Evolutionary conservation across 352 stramenopile genomes (phyloP).

Genomic region (Hyphochytrium catenoides): DNA sequence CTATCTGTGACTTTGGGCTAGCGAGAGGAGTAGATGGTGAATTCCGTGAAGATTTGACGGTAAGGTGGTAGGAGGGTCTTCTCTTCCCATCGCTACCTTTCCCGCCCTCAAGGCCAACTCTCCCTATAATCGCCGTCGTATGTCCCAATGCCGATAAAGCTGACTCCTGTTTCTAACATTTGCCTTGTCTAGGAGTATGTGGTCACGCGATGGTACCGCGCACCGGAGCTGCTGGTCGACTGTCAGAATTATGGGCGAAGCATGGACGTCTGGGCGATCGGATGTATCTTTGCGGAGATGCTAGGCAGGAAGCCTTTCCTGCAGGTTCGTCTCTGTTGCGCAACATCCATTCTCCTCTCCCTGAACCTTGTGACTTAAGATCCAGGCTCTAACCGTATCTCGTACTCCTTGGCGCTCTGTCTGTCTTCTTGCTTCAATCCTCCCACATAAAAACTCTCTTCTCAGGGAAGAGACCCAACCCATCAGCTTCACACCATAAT

Average conservation of each 20-base stretch:
- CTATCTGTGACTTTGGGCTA: slow-evolving; percentile 74
- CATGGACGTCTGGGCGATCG: slow-evolving; percentile 86
- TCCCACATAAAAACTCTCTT: no score
- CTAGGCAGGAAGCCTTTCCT: slow-evolving; percentile 79
- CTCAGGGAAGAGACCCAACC: slow-evolving; percentile 32
- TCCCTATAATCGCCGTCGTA: no score
- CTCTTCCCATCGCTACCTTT: no score
- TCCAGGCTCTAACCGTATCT: no score
- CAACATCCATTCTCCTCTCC: no score
- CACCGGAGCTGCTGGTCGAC: slow-evolving; percentile 64
- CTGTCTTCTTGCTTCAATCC: slow-evolving; percentile 61
- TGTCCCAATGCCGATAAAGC: no score
- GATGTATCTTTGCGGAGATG: slow-evolving; percentile 98
- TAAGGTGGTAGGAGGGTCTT: no score
- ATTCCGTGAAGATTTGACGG: slow-evolving; percentile 44
- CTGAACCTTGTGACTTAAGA: no score
- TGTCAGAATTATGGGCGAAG: slow-evolving; percentile 89
- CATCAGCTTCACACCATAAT: slow-evolving; percentile 63
- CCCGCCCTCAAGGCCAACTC: no score
- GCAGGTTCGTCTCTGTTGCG: slow-evolving; percentile 70
- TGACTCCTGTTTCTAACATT: no score
- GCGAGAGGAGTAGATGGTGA: slow-evolving; percentile 59
- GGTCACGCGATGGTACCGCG: slow-evolving; percentile 79
- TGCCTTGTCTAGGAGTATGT: slow-evolving; percentile 76
- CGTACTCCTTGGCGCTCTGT: slow-evolving; percentile 34